phyloP scores from a whole-genome alignment of 495 filamentous ascomycete genomes.

The Penicillium canariense region DNA sequence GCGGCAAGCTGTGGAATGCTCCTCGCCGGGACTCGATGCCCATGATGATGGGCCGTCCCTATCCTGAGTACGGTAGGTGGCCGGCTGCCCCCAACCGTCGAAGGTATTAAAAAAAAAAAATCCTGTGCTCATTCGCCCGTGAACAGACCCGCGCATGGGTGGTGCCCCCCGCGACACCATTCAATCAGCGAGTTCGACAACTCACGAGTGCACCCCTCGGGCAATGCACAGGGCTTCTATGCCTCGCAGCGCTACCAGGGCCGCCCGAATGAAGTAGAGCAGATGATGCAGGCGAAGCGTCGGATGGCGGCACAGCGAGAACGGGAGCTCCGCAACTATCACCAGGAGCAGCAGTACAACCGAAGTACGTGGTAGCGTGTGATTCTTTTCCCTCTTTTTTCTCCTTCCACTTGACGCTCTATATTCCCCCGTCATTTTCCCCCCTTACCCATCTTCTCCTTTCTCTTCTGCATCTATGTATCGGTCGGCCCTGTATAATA shows the following conservation, averaged over 20 bases:
- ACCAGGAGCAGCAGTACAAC: slow-evolving; percentile 99
- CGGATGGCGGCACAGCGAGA: slow-evolving; percentile 98
- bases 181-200: slow-evolving; percentile 86
- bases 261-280: slow-evolving; percentile 92
- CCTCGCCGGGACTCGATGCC: slow-evolving; percentile 86
- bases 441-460: neutral
- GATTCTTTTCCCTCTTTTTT: slow-evolving; percentile 30
- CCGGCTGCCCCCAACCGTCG: slow-evolving; percentile 9
- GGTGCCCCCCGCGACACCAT: slow-evolving; percentile 65
- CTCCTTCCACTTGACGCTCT: slow-evolving; percentile 25
- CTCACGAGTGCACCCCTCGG: slow-evolving; percentile 65
- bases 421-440: slow-evolving; percentile 38
- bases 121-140: slow-evolving; percentile 7
- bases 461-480: slow-evolving; percentile 36
- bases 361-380: slow-evolving; percentile 75
- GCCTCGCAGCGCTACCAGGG: slow-evolving; percentile 89
- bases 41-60: slow-evolving; percentile 61
- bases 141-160: slow-evolving; percentile 52
- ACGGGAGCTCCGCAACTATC: slow-evolving; percentile 98
- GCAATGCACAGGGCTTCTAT: slow-evolving; percentile 91
- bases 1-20: slow-evolving; percentile 83
- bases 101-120: slow-evolving; percentile 5
- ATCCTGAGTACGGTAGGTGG: slow-evolving; percentile 56
- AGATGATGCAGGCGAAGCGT: slow-evolving; percentile 98
- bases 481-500: slow-evolving; percentile 51